These are phyloP conservation scores for Sporothrix globosa DNA, from an alignment of 2,329 filamentous ascomycete genomes.

Conservation along the genomic window DNA sequence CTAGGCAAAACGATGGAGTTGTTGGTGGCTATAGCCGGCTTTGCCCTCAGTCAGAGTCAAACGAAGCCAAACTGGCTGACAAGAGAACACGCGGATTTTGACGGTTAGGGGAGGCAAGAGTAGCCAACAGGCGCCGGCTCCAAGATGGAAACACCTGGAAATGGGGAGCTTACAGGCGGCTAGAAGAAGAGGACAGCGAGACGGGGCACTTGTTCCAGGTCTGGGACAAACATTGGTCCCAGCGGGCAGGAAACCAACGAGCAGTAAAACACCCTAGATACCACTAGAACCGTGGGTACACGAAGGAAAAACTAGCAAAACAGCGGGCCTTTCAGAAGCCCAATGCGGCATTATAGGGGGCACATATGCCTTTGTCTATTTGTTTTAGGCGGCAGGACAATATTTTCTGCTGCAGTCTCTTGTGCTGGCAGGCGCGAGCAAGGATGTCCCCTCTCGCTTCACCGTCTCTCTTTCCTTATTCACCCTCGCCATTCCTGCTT, in stretches of 20 bases:
- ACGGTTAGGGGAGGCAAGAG: constrained; percentile 4
- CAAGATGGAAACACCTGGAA: neutral
- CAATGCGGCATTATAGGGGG: neutral
- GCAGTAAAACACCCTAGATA: neutral
- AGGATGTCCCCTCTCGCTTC: no score
- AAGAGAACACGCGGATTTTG: neutral
- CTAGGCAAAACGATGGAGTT: no score
- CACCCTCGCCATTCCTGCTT: neutral
- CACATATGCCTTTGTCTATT: neutral
- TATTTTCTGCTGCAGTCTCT: neutral
- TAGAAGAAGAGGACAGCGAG: no score
- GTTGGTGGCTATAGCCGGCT: neutral
- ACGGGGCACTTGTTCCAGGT: neutral
- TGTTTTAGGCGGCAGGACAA: constrained; percentile 10
- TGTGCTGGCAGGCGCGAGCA: no score
- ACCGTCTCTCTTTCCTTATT: constrained; percentile 2
- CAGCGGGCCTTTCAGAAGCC: constrained; percentile 13
- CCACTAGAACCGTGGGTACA: neutral
- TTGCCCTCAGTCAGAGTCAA: neutral
- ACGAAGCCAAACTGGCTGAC: neutral
- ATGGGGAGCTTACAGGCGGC: neutral
- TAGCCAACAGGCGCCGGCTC: neutral
- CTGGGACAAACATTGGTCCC: neutral
- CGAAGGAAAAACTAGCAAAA: constrained; percentile 8
- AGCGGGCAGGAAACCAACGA: neutral